Evolutionary conservation across 83 land plant genomes (phyloP).

Genomic region (Isoetes engelmannii): DNA sequence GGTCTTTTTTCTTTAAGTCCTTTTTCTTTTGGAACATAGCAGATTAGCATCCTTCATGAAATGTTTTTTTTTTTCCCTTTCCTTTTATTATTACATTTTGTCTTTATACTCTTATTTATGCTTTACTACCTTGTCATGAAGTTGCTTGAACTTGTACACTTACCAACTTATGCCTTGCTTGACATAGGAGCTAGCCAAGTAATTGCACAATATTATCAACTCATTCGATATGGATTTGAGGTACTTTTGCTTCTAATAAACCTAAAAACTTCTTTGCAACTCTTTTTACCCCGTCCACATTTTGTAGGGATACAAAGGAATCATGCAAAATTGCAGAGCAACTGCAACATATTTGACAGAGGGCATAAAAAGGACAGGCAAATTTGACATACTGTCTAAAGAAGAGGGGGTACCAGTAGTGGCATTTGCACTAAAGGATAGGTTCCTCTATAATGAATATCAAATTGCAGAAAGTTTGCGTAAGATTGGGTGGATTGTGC

Average conservation of each 20-base stretch:
- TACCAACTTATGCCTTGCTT: not conserved
- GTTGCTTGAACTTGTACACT: too few relatives aligned
- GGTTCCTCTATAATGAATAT: not conserved
- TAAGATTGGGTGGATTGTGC: slow-evolving; percentile 18
- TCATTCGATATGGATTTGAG: slow-evolving; percentile 68
- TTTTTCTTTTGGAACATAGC: too few relatives aligned
- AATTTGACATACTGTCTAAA: not conserved
- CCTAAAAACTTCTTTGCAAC: too few relatives aligned
- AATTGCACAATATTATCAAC: slow-evolving; percentile 81
- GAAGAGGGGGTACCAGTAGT: slow-evolving; percentile 4
- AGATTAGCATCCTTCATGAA: too few relatives aligned
- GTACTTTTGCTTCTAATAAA: slow-evolving; percentile 14
- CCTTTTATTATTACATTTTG: not conserved
- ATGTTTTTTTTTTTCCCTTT: too few relatives aligned
- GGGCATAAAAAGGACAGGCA: not conserved
- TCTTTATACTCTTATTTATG: not conserved
- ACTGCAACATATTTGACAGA: not conserved
- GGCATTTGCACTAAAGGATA: slow-evolving; percentile 1
- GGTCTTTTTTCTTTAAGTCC: too few relatives aligned
- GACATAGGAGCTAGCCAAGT: slow-evolving; percentile 62
- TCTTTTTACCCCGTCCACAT: too few relatives aligned
- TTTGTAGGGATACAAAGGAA: not conserved
- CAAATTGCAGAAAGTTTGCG: slow-evolving; percentile 1
- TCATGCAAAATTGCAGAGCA: slow-evolving; percentile 7
- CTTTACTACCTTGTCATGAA: not conserved